Percentiles rank a stretch among this genome's conserved stretches.
These are phyloP conservation scores for Dichotomopilus funicola DNA, from an alignment of 2,329 filamentous ascomycete genomes.

Conservation along the genomic window DNA sequence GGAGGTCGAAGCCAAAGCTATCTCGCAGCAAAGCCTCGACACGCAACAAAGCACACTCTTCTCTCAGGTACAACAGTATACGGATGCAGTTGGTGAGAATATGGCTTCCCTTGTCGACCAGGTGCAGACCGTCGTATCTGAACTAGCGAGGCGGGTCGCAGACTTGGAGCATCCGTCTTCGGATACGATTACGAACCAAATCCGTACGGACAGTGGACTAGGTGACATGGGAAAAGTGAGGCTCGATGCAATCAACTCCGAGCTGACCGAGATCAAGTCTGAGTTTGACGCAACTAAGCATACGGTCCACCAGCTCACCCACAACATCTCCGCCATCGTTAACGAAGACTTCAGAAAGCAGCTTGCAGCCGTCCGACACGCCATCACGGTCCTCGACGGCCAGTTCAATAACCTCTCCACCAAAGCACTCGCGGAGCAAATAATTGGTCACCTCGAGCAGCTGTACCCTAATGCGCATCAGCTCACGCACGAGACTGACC, in stretches of 20 bases:
- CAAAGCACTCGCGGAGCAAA: conserved; percentile 34
- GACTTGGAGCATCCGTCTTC: conserved; percentile 1
- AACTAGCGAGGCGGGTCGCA: background rate
- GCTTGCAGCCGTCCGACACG: conserved; percentile 29
- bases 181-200: too few species aligned
- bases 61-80: background rate
- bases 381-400: conserved; percentile 35
- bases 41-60: background rate
- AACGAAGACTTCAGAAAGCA: conserved; percentile 11
- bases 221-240: background rate
- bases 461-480: conserved; percentile 23
- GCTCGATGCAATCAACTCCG: background rate
- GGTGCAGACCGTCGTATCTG: background rate
- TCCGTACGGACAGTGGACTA: background rate
- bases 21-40: conserved; percentile 1
- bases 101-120: conserved; percentile 1
- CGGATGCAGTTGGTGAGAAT: background rate
- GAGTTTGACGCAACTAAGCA: background rate
- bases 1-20: conserved; percentile 5
- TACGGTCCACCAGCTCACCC: background rate
- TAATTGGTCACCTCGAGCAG: conserved; percentile 33
- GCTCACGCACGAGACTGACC: conserved; percentile 11
- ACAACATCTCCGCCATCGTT: background rate
- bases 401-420: conserved; percentile 46
- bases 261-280: background rate